A percentile compares a stretch with the other conserved stretches of the same genome.
Conservation (phyloP, 2,329 filamentous ascomycete genomes). For the Lachnellula occidentalis region DNA sequence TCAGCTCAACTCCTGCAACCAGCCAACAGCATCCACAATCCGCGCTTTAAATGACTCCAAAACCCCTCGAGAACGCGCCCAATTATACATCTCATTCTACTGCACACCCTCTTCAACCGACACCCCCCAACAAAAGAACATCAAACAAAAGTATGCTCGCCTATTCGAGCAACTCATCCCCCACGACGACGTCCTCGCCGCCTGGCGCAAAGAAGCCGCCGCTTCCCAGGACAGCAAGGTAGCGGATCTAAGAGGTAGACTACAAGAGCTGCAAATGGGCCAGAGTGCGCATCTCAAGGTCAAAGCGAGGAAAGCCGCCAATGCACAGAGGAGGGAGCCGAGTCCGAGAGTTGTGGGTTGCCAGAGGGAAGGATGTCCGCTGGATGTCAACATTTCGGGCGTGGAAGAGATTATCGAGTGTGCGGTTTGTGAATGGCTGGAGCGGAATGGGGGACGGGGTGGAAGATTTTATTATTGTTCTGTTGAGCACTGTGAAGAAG, state of each 20-base stretch:
- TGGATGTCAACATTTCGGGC: slow-evolving; percentile 18
- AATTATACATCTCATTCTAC: slow-evolving; percentile 25
- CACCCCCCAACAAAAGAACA: slow-evolving; percentile 19
- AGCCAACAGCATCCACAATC: slow-evolving; percentile 12
- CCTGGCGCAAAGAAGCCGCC: slow-evolving; percentile 25
- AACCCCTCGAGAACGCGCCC: slow-evolving; percentile 20
- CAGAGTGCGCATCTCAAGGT: slow-evolving; percentile 26
- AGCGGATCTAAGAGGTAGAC: slow-evolving; percentile 10
- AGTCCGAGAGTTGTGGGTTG: slow-evolving; percentile 16
- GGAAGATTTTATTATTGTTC: slow-evolving; percentile 24
- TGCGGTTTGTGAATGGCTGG: slow-evolving; percentile 28
- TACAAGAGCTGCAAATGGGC: slow-evolving; percentile 27
- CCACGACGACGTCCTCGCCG: slow-evolving; percentile 23
- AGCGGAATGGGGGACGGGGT: slow-evolving; percentile 13
- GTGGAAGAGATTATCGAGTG: slow-evolving; percentile 23
- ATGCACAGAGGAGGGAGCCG: slow-evolving; percentile 15
- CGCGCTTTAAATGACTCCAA: slow-evolving; percentile 16
- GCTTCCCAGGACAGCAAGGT: slow-evolving; percentile 15
- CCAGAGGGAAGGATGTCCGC: slow-evolving; percentile 17
- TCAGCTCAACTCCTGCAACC: slow-evolving; percentile 6
- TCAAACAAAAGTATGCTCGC: slow-evolving; percentile 28
- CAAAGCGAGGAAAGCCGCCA: slow-evolving; percentile 25
- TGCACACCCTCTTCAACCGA: slow-evolving; percentile 19
- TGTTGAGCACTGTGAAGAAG: slow-evolving; percentile 23
- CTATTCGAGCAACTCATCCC: slow-evolving; percentile 23